phyloP scores from a whole-genome alignment of 495 filamentous ascomycete genomes.

The Tuber melanosporum region DNA sequence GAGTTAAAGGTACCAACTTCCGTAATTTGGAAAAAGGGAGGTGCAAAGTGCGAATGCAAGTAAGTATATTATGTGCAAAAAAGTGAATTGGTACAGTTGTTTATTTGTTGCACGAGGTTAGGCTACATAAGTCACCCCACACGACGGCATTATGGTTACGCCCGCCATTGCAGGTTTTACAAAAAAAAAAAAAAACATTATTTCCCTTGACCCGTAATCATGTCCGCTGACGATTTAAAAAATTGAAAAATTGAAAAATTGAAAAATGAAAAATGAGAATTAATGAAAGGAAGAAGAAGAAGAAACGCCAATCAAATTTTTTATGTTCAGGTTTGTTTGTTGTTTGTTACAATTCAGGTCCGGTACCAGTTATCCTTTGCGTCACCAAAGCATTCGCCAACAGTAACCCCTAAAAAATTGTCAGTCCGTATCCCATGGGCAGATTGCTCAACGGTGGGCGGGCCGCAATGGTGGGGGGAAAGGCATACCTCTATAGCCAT shows the following conservation, averaged over 20 bases:
- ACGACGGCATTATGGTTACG: neutral
- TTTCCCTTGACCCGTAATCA: neutral
- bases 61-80: too few relatives aligned
- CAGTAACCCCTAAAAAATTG: constrained; percentile 21
- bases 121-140: neutral
- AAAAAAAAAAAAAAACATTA: constrained; percentile 2
- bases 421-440: constrained; percentile 11
- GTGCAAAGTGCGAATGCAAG: neutral
- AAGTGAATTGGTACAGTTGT: neutral
- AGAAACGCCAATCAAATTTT: neutral
- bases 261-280: neutral
- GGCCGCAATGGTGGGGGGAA: neutral
- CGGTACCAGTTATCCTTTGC: constrained; percentile 31
- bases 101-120: neutral
- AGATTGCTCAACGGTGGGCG: neutral
- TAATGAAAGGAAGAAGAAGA: neutral
- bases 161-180: neutral
- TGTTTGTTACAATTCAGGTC: constrained; percentile 4
- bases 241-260: neutral
- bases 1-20: neutral
- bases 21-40: neutral
- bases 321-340: neutral
- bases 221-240: neutral
- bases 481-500: constrained; percentile 20
- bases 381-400: constrained; percentile 33